Base-by-base conservation (phyloP, 495 filamentous ascomycete species). In the Penicilliopsis zonata region DNA sequence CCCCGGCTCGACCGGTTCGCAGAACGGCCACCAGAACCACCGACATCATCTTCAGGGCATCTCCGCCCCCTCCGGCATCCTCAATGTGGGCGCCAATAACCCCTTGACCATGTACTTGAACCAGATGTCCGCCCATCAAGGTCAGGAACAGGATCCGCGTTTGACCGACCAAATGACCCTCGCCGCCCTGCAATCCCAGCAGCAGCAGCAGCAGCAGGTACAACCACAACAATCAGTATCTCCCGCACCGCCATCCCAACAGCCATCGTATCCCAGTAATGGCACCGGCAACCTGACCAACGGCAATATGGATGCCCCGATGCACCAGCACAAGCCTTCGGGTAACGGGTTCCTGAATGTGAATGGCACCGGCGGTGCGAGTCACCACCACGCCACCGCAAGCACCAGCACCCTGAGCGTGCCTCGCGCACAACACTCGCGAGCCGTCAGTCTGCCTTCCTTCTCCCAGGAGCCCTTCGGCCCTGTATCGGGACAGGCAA, bases 61-160 rank as follows among this genome's bases (percentile, higher is more conserved):
- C 18, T 69, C 70, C 2, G 76, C 72, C 5, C 72, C 78, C 8
- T 72, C 80, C 2, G 72, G 73, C 4, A 67, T 93, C 36, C 72
- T 94, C 50, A 88, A 88, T 51, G 74, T 70, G 23, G 76, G 76
- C 18, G 64, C 66, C 35, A 87, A 72, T 65, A 98, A 98, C 53
- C 90, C 90, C 0, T 58, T 98, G 47, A 92, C 84, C n/a, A 70
- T 94, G 77, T 94, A 93, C 53, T 72, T 94, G 24, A 82, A 73
- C 52, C 85, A 93, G 51, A 78, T 86, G 31, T 84, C 76, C 2
- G 71, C 82, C 16, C 81, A 88, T 50, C 78, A 82, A 13, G 71
- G 78, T 22, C 72, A 72, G 31, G 73, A 77, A 35, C 69, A 74
- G 41, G 70, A 71, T 35, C 65, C 65, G 40, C 62, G 58, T 4